Conservation (phyloP, 345 rosid species). For the Euphorbia tirucalli region DNA sequence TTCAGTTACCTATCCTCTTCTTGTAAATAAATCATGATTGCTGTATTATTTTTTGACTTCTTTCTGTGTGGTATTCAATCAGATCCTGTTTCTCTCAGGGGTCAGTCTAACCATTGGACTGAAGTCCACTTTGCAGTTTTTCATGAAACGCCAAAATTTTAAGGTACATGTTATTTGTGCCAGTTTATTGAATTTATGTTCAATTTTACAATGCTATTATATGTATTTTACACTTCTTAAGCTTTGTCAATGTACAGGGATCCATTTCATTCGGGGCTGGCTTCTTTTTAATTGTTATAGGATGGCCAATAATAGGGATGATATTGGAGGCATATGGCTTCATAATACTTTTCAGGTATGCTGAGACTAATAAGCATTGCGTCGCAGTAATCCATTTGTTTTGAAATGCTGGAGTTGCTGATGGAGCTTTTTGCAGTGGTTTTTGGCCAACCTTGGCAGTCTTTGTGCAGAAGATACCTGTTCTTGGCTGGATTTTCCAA, state of each 20-base stretch:
- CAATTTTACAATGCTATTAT: neutral
- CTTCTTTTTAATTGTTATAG: constrained; percentile 79
- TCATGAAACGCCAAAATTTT: constrained; percentile 46
- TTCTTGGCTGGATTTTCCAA: constrained; percentile 86
- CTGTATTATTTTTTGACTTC: neutral
- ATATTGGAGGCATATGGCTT: constrained; percentile 86
- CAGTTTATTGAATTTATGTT: neutral
- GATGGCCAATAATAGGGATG: constrained; percentile 94
- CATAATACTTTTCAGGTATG: constrained; percentile 84
- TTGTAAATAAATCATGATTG: neutral
- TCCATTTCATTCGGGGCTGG: constrained; percentile 85
- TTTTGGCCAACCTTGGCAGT: constrained; percentile 98
- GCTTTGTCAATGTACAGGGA: constrained; percentile 50
- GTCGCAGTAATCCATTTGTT: neutral
- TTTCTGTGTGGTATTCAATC: constrained; percentile 20
- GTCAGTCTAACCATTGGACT: constrained; percentile 87
- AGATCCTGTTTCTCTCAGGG: constrained; percentile 90
- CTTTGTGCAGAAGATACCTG: constrained; percentile 85
- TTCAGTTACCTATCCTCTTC: neutral
- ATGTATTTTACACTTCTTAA: constrained; percentile 7
- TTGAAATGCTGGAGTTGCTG: constrained; percentile 17
- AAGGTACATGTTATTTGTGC: neutral
- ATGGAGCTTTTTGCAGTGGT: constrained; percentile 56
- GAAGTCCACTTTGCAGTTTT: constrained; percentile 89
- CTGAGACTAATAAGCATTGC: neutral